Conservation (phyloP, 257 asterid species). For the Solanum peruvianum region DNA sequence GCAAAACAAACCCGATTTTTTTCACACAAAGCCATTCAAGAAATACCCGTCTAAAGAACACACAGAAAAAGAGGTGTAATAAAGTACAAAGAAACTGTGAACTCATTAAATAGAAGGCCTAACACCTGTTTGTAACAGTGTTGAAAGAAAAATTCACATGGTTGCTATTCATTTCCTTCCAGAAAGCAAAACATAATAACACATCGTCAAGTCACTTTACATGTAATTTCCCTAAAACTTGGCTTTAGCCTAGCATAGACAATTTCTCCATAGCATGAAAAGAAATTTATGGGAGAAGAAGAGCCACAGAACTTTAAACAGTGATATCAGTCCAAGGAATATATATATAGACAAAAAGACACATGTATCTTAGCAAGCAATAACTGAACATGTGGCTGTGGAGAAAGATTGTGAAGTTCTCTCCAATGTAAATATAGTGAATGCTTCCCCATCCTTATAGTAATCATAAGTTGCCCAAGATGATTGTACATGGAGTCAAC, state of each 20-base stretch:
- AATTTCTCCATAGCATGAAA: not conserved
- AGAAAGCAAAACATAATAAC: not conserved
- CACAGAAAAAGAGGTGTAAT: not conserved
- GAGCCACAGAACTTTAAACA: not conserved
- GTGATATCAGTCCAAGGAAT: not conserved
- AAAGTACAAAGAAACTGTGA: not conserved
- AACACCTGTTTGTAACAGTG: not conserved
- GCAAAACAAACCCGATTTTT: not conserved
- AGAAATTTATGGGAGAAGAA: not conserved
- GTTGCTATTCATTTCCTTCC: not conserved
- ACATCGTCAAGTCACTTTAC: not conserved
- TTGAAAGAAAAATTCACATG: not conserved
- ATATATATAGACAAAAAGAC: not conserved
- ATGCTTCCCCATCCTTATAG: not conserved
- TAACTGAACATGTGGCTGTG: not conserved
- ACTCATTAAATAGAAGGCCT: not conserved
- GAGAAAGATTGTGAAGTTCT: not conserved
- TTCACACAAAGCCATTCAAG: not conserved
- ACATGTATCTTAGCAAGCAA: not conserved
- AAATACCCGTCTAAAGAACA: not conserved
- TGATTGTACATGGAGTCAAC: not conserved
- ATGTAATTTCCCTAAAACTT: not conserved
- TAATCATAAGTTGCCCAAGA: not conserved
- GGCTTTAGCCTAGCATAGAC: not conserved
- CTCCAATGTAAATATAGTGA: not conserved